Percentiles rank a stretch among this genome's conserved stretches.
Evolutionary conservation across 768 basidiomycete species (phyloP).

Genomic region (Russula griseocarnosa): DNA sequence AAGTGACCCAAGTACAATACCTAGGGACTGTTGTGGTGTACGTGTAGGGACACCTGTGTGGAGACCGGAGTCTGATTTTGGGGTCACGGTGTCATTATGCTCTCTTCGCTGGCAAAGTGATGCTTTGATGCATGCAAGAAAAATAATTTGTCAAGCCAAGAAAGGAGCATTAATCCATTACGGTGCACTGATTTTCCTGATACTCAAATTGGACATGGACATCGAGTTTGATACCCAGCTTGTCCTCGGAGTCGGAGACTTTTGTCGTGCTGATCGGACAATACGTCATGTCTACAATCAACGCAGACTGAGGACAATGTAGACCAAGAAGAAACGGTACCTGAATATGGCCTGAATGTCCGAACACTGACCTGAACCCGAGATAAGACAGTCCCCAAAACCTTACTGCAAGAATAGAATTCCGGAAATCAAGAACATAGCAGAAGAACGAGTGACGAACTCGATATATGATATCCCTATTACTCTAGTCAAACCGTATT

Average conservation of each 20-base stretch:
- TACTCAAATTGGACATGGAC: too few relatives aligned
- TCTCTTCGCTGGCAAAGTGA: not conserved
- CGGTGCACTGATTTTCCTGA: not conserved
- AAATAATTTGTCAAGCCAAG: not conserved
- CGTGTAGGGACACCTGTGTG: not conserved
- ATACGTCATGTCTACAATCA: not conserved
- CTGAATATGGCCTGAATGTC: too few relatives aligned
- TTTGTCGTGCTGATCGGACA: not conserved
- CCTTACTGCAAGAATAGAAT: not conserved
- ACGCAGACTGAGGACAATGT: not conserved
- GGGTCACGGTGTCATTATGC: too few relatives aligned
- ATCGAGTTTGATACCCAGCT: not conserved
- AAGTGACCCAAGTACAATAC: too few relatives aligned
- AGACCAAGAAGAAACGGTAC: too few relatives aligned
- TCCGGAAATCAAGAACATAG: slow-evolving; percentile 16
- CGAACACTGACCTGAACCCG: not conserved
- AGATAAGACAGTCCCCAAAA: not conserved
- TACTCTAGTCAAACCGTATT: not conserved
- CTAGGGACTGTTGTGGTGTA: too few relatives aligned
- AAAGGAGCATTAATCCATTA: not conserved
- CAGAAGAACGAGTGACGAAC: not conserved
- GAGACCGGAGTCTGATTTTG: not conserved
- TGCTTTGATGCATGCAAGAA: not conserved
- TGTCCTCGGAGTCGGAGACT: not conserved
- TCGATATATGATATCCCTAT: slow-evolving; percentile 8